Evolutionary conservation across 2,329 filamentous ascomycete species (phyloP).

Genomic region (Xylariaceae sp.): DNA sequence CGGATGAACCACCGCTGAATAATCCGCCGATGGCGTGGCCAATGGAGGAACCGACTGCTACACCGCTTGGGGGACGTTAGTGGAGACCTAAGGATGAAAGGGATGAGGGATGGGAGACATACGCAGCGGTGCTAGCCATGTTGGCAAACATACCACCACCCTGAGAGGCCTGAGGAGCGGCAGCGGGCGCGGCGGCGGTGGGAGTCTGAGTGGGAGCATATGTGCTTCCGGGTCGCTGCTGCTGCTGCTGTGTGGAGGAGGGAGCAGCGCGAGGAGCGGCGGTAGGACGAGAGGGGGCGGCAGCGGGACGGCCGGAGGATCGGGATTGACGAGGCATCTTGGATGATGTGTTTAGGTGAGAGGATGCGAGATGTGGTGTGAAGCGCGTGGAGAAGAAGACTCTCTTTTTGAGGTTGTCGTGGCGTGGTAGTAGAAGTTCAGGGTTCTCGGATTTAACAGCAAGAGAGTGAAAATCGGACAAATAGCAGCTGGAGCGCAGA

Average conservation of each 20-base stretch:
- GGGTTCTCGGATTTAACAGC: slow-evolving; percentile 18
- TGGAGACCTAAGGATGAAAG: not conserved
- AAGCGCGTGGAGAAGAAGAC: not conserved
- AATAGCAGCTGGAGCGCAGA: not conserved
- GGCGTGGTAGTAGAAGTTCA: not conserved
- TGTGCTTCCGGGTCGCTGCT: slow-evolving; percentile 68
- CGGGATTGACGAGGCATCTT: slow-evolving; percentile 73
- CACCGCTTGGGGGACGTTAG: slow-evolving; percentile 64
- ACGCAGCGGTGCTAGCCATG: slow-evolving; percentile 98
- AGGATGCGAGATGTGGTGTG: not conserved
- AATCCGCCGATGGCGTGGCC: slow-evolving; percentile 90
- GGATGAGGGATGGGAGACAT: slow-evolving; percentile 1
- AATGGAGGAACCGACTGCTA: slow-evolving; percentile 91
- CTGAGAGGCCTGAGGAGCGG: slow-evolving; percentile 51
- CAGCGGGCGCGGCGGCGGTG: slow-evolving; percentile 45
- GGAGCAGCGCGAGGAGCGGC: slow-evolving; percentile 53
- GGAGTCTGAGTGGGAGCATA: slow-evolving; percentile 50
- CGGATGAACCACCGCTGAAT: slow-evolving; percentile 73
- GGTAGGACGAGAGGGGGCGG: slow-evolving; percentile 58
- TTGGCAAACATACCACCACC: slow-evolving; percentile 89
- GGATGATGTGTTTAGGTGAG: slow-evolving; percentile 11
- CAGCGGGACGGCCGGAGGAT: slow-evolving; percentile 53
- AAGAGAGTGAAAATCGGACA: not conserved
- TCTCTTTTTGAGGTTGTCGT: not conserved
- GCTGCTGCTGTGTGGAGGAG: slow-evolving; percentile 52